Conservation (phyloP, 73 alveolate genomes). For the Paramecium octaurelia region DNA sequence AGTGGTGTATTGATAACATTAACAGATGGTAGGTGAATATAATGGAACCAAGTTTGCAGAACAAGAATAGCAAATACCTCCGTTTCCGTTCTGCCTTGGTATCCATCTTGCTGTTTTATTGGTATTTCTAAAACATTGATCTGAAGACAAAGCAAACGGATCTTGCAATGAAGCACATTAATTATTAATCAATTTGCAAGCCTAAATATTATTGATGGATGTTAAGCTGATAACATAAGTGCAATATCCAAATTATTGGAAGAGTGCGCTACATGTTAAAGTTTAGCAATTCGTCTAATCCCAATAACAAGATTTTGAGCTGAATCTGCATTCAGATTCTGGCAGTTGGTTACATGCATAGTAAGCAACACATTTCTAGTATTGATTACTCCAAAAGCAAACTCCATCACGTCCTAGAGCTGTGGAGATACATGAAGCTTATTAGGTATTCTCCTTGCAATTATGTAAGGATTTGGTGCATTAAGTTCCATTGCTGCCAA, state of each 20-base stretch:
- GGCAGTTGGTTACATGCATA: not conserved
- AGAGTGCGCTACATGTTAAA: not conserved
- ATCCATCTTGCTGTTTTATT: not conserved
- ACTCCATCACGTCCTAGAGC: not conserved
- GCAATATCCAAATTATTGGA: not conserved
- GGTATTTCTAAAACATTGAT: not conserved
- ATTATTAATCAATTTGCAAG: not conserved
- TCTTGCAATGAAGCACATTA: not conserved
- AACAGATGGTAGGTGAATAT: not conserved
- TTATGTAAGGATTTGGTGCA: not conserved
- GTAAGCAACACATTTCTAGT: not conserved
- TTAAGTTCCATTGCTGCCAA: not conserved
- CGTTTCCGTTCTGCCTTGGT: not conserved
- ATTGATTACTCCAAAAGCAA: not conserved
- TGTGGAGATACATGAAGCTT: not conserved
- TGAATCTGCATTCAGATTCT: not conserved
- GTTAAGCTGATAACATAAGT: not conserved
- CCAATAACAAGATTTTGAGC: not conserved
- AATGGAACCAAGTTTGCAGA: not conserved
- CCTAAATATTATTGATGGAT: not conserved
- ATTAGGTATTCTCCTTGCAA: not conserved
- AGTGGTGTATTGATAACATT: not conserved
- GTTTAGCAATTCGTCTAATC: not conserved
- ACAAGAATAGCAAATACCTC: not conserved
- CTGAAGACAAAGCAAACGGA: not conserved